Conservation (phyloP, 2,329 filamentous ascomycete genomes). For the Calonectria leucothoes region DNA sequence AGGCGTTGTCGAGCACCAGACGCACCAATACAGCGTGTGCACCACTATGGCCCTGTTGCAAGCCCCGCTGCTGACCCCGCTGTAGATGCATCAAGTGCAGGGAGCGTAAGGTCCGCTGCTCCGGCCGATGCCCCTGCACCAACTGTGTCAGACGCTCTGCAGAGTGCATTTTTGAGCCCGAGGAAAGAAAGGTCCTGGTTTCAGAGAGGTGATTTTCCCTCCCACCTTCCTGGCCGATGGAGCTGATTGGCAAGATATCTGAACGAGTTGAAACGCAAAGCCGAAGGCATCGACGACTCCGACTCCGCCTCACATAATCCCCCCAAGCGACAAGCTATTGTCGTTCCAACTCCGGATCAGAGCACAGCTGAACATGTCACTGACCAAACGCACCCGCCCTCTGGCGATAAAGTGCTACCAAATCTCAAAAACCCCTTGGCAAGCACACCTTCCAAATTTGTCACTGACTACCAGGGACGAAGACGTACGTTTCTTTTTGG, state of each 20-base stretch:
- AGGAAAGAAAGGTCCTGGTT: slow-evolving; percentile 10
- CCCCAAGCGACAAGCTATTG: neutral
- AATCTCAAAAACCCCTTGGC: slow-evolving; percentile 3
- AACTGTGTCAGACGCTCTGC: slow-evolving; percentile 12
- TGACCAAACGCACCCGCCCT: neutral
- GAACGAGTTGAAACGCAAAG: slow-evolving; percentile 18
- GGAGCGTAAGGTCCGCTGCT: slow-evolving; percentile 22
- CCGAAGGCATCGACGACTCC: neutral
- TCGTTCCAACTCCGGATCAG: too few relatives aligned
- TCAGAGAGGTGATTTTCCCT: neutral
- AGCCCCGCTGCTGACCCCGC: neutral
- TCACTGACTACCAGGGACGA: neutral
- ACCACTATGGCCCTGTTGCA: too few relatives aligned
- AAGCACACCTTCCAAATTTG: neutral
- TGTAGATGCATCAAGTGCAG: slow-evolving; percentile 14
- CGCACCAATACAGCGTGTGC: neutral
- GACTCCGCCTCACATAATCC: neutral
- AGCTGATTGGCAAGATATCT: slow-evolving; percentile 8
- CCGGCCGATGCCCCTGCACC: slow-evolving; percentile 8
- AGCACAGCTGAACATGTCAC: neutral
- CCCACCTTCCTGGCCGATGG: neutral
- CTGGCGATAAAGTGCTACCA: neutral
- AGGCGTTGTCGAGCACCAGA: neutral
- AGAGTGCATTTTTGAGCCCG: slow-evolving; percentile 12
- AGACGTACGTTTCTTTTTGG: neutral